Conservation (phyloP, 352 stramenopile genomes). For the Achlya hypogyna region DNA sequence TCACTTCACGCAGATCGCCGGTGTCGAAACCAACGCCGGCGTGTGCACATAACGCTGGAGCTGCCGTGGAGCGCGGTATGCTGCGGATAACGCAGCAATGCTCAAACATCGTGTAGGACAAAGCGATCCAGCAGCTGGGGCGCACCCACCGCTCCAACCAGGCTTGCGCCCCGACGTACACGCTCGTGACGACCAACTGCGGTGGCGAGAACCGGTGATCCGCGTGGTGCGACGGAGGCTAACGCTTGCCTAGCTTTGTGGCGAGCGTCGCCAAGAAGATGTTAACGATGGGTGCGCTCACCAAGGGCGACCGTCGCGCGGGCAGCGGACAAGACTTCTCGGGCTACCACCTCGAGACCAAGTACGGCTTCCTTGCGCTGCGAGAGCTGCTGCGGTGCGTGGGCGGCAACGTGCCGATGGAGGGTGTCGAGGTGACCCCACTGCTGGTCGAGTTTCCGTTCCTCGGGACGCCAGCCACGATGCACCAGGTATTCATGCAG, state of each 20-base stretch:
- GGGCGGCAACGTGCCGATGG: not conserved
- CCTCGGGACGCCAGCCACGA: not conserved
- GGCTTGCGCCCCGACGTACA: conserved; percentile 43
- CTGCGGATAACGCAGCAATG: not conserved
- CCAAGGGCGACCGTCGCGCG: conserved; percentile 63
- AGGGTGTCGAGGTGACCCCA: conserved; percentile 6
- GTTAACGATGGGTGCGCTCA: conserved; percentile 61
- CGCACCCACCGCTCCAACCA: conserved; percentile 30
- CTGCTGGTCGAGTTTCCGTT: not conserved
- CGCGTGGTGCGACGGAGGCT: not conserved
- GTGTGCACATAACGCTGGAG: conserved; percentile 81
- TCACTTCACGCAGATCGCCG: conserved; percentile 45
- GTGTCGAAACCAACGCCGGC: conserved; percentile 31
- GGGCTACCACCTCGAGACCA: conserved; percentile 27
- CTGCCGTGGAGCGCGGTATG: conserved; percentile 35
- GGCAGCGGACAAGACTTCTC: conserved; percentile 39
- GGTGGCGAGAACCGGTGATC: conserved; percentile 44
- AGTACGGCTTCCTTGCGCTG: conserved; percentile 24
- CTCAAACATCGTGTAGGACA: conserved; percentile 27
- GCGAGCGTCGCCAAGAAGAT: conserved; percentile 62
- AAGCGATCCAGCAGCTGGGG: conserved; percentile 24
- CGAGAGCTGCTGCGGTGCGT: conserved; percentile 23
- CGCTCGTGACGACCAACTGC: conserved; percentile 60
- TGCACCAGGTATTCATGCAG: conserved; percentile 3
- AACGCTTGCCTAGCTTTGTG: conserved; percentile 32